Base-by-base conservation (phyloP, 2,329 filamentous ascomycete genomes). In the Phyllosticta capitalensis region DNA sequence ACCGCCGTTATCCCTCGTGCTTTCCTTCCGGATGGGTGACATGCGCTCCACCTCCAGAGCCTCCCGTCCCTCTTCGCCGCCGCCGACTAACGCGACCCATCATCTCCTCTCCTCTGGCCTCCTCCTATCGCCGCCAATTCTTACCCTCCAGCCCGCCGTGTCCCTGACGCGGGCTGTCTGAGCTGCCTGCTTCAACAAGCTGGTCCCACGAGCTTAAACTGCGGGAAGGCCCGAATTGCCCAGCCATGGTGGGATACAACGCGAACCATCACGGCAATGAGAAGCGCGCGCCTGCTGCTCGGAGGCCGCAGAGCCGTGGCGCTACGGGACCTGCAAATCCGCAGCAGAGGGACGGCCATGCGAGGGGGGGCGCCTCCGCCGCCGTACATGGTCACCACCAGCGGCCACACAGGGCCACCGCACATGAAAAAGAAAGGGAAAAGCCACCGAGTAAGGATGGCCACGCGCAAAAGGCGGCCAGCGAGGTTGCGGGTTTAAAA, bases 401-500 rank as follows among this genome's bases (percentile, higher is more conserved):
- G n/a, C 45, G 59, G n/a, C 51, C 51, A 10, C 60, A 60, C 17
- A 52, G 52, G 21, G 26, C 61, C 9, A 55, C 59, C 9, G 58
- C 53, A 52, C 49, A 19, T 9, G 55, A 54, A 33, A 58, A 54
- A 52, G 62, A 59, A 19, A 54, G 50, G 20, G 55, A 61, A 52
- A 61, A 61, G n/a, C 52, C 82, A 51, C 84, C 85, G 19, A 83
- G 82, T 64, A 83, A 72, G 64, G 80, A 81, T 67, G 79, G 88
- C 22, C 83, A 83, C 65, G 81, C 77, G 45, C 82, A 85, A 64
- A 83, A 87, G 64, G 84, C 86, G 5, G 77, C 89, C 61, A 88
- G 90, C 71, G 88, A 91, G 71, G 87, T 79, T 45, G 75, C 86
- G 2, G 88, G 87, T 21, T 74, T 92, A 69, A 90, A 88, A 75